Base-by-base conservation (phyloP, 352 stramenopile genomes). In the Phytophthora ohioensis region DNA sequence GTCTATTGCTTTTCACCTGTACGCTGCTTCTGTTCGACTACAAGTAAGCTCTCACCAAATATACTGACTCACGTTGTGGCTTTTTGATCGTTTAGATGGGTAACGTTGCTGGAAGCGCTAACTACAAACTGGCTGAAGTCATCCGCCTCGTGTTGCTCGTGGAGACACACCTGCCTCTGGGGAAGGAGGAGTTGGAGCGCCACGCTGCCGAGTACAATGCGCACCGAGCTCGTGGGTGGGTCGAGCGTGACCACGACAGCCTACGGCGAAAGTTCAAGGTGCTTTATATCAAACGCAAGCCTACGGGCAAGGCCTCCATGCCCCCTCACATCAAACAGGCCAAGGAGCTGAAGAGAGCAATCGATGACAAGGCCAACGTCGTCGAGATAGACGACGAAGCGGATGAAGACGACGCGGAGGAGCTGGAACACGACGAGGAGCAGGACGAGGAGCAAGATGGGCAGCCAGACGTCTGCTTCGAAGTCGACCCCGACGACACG, bases 231-330 rank as follows among this genome's bases (percentile, higher is more conserved):
- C 48, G 30, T 46, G 48, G 49, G 2, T 36, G 2, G 9, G 1
- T 9, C 2, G 38, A 67, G 3, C 45, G 46, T 27, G 21, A 27
- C 21, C 21, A 27, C 21, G 21, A 27, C 21, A 27, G 21, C 21
- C 21, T 27, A 27, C 59, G 59, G 1, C 59, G 48, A 7, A 59
- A 59, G 32, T 67, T 59, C 10, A 67, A 59, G 10, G 30, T 46
- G 35, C 38, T 58, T 11, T 59, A 59, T 15, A 49, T 21, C 13
- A 32, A 36, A 5, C 47, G 59, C 8, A 67, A 67, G 11, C 47
- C 47, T 1, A 67, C 48, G 2, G 48, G 47, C 3, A 42, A 10
- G 1, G 21, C 48, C 0, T 15, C 43, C 7, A 59, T 67, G 36
- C 48, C 48, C 6, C 39, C 47, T 0, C 48, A 67, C 36, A 21